Evolutionary conservation across 148 eudicot genomes (phyloP).

Genomic region (Silene uniflora): DNA sequence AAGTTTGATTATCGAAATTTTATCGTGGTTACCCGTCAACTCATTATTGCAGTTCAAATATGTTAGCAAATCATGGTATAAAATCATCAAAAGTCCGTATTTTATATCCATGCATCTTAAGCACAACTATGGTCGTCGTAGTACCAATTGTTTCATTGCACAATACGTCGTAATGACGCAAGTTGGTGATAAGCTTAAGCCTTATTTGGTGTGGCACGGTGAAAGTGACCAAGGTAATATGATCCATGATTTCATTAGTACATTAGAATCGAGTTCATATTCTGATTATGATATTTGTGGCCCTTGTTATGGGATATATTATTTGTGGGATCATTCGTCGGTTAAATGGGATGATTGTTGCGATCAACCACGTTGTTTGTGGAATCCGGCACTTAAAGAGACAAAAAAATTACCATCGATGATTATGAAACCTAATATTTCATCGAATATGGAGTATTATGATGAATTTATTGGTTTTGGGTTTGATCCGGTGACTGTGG

Average conservation of each 20-base stretch:
- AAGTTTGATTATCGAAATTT: conserved; percentile 5
- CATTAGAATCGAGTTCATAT: too few relatives aligned
- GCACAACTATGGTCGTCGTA: neutral
- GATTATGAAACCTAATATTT: neutral
- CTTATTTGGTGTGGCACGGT: neutral
- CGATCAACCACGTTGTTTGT: too few relatives aligned
- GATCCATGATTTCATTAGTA: too few relatives aligned
- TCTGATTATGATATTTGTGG: neutral
- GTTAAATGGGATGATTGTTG: too few relatives aligned
- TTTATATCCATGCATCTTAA: conserved; percentile 10
- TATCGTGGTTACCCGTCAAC: conserved; percentile 8
- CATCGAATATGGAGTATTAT: neutral
- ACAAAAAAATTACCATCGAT: neutral
- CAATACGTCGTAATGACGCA: neutral
- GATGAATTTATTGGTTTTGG: neutral
- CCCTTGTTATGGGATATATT: conserved; percentile 13
- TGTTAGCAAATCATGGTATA: neutral
- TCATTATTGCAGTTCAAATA: neutral
- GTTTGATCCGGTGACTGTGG: neutral
- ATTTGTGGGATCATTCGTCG: too few relatives aligned
- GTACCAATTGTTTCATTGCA: neutral
- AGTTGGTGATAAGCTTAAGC: neutral
- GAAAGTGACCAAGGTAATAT: neutral
- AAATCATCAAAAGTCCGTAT: neutral
- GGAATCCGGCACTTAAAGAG: conserved; percentile 10